Conservation (phyloP, 805 yeast genomes). For the Monosporozyma aquatica region DNA sequence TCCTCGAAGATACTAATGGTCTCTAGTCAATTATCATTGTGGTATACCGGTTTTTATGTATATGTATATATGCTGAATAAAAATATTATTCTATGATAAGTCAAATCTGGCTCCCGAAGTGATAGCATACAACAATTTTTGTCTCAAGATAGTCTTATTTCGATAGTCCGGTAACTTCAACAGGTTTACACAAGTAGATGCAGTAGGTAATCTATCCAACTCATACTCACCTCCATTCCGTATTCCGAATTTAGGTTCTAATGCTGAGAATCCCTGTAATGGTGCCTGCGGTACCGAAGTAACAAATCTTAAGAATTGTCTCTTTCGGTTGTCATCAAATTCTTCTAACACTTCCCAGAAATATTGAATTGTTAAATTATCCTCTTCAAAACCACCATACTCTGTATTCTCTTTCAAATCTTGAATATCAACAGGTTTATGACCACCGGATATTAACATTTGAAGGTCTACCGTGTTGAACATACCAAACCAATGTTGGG, state of each 20-base stretch:
- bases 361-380: conserved; percentile 48
- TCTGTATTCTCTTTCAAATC: conserved; percentile 59
- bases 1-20: too few species aligned
- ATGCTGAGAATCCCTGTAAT: conserved; percentile 67
- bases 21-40: not conserved
- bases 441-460: conserved; percentile 74
- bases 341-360: conserved; percentile 76
- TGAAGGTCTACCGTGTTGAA: conserved; percentile 81
- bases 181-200: conserved; percentile 87
- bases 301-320: conserved; percentile 71
- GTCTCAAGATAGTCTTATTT: conserved; percentile 44
- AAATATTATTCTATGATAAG: conserved; percentile 39
- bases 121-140: conserved; percentile 70
- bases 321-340: conserved; percentile 51
- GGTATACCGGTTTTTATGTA: not conserved
- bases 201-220: conserved; percentile 64
- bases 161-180: conserved; percentile 78
- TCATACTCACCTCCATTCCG: conserved; percentile 49
- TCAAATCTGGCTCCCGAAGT: conserved; percentile 83
- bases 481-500: conserved; percentile 70
- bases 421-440: conserved; percentile 54
- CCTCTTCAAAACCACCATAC: conserved; percentile 52
- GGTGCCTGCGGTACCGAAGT: conserved; percentile 93
- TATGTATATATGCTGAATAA: not conserved
- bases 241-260: conserved; percentile 75